These are phyloP conservation scores for Ophiostoma triangulosporum DNA, from an alignment of 2,329 filamentous ascomycete species.

Conservation along the genomic window DNA sequence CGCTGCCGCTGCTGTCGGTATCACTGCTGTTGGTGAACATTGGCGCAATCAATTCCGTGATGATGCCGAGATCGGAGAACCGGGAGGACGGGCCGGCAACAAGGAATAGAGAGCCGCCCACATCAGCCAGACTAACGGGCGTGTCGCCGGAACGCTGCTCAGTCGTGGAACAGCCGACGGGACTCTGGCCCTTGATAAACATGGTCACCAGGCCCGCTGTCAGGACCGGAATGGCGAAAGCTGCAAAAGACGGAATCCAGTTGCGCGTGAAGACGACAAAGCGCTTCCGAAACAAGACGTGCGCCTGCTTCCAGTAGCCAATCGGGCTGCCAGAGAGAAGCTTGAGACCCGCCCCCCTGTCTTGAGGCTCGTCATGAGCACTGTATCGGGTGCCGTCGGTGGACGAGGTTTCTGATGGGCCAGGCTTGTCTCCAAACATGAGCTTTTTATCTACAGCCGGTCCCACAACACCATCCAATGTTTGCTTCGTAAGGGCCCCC, in stretches of 20 bases:
- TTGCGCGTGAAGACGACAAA: slow-evolving; percentile 65
- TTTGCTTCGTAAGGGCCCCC: not conserved
- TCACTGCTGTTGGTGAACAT: slow-evolving; percentile 20
- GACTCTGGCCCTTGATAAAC: slow-evolving; percentile 48
- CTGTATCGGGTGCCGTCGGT: not conserved
- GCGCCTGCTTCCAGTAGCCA: slow-evolving; percentile 54
- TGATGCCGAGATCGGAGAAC: slow-evolving; percentile 20
- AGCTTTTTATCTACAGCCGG: not conserved
- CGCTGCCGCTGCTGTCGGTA: slow-evolving; percentile 4
- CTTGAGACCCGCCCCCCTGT: slow-evolving; percentile 25
- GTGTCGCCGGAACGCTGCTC: slow-evolving; percentile 31
- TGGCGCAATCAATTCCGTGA: slow-evolving; percentile 26
- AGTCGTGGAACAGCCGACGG: slow-evolving; percentile 37
- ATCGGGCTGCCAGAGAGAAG: slow-evolving; percentile 58
- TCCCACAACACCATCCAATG: not conserved
- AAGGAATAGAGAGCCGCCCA: slow-evolving; percentile 23
- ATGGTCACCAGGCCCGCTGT: slow-evolving; percentile 68
- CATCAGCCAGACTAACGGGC: slow-evolving; percentile 26
- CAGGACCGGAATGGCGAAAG: slow-evolving; percentile 64
- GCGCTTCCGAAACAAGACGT: slow-evolving; percentile 66
- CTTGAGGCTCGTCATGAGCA: slow-evolving; percentile 13
- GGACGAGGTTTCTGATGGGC: not conserved
- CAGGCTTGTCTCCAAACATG: not conserved
- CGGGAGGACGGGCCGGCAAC: slow-evolving; percentile 32
- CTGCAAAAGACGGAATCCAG: slow-evolving; percentile 60